phyloP scores from a whole-genome alignment of 495 filamentous ascomycete species.

The Neurospora sp. region DNA sequence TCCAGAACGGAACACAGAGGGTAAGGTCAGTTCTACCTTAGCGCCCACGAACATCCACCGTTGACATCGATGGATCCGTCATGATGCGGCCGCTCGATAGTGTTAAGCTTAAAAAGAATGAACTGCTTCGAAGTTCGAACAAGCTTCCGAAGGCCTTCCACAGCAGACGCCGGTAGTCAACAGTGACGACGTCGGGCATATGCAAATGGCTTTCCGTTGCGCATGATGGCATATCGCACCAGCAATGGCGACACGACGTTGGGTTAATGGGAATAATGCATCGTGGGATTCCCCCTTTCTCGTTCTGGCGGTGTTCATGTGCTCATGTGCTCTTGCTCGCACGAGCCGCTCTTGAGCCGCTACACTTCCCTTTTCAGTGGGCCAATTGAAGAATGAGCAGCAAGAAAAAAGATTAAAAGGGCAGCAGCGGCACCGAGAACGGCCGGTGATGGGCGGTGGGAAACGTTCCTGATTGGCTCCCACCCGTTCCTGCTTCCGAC shows the following conservation, averaged over 20 bases:
- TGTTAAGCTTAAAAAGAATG: background rate
- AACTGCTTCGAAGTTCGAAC: background rate
- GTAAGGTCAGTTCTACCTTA: background rate
- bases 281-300: background rate
- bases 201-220: background rate
- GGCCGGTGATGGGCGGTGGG: background rate
- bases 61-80: background rate
- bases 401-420: background rate
- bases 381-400: background rate
- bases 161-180: background rate
- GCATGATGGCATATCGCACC: background rate
- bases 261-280: background rate
- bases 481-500: background rate
- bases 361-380: background rate
- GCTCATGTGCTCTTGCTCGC: background rate
- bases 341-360: background rate
- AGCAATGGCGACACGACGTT: background rate
- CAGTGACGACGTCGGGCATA: background rate
- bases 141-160: background rate
- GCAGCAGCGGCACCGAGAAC: background rate
- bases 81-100: background rate
- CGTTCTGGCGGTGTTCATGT: background rate
- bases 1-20: background rate
- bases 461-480: background rate
- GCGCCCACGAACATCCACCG: background rate